phyloP scores from a whole-genome alignment of 2,329 filamentous ascomycete genomes.

The Apiospora kogelbergensis region DNA sequence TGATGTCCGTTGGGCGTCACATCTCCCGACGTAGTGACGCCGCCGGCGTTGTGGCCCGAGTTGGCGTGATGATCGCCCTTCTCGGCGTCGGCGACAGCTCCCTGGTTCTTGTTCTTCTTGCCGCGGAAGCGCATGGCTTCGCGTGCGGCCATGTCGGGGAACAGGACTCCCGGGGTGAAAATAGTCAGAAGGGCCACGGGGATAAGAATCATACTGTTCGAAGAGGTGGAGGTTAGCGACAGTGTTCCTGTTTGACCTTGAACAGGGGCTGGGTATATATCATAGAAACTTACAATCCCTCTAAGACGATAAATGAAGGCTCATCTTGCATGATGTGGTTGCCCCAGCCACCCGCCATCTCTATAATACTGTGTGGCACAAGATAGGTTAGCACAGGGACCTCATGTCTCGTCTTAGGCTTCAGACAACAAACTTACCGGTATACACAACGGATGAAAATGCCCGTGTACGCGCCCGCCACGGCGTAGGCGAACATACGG shows the following conservation, averaged over 20 bases:
- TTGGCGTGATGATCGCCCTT: background rate
- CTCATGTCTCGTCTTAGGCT: background rate
- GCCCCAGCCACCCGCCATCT: conserved; percentile 65
- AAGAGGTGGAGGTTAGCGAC: background rate
- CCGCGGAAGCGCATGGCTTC: conserved; percentile 28
- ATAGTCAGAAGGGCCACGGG: conserved; percentile 48
- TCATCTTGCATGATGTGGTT: conserved; percentile 64
- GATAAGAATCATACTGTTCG: conserved; percentile 47
- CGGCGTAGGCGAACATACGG: conserved; percentile 43
- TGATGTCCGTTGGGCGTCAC: background rate
- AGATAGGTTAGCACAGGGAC: background rate
- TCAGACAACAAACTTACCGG: conserved; percentile 38
- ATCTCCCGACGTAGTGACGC: background rate
- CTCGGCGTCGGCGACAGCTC: background rate
- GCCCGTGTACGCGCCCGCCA: conserved; percentile 42
- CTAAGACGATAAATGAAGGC: conserved; percentile 58
- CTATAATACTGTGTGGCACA: conserved; percentile 50
- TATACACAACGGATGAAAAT: conserved; percentile 56
- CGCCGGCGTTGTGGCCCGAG: background rate
- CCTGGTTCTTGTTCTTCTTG: conserved; percentile 20
- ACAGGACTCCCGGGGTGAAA: conserved; percentile 55
- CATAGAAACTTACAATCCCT: conserved; percentile 43
- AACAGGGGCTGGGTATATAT: background rate
- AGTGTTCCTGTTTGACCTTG: background rate
- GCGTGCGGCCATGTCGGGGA: conserved; percentile 50